A percentile compares a stretch with the other conserved stretches of the same genome.
Conservation (phyloP, 78 protist genomes). For the Emiliania huxleyi region DNA sequence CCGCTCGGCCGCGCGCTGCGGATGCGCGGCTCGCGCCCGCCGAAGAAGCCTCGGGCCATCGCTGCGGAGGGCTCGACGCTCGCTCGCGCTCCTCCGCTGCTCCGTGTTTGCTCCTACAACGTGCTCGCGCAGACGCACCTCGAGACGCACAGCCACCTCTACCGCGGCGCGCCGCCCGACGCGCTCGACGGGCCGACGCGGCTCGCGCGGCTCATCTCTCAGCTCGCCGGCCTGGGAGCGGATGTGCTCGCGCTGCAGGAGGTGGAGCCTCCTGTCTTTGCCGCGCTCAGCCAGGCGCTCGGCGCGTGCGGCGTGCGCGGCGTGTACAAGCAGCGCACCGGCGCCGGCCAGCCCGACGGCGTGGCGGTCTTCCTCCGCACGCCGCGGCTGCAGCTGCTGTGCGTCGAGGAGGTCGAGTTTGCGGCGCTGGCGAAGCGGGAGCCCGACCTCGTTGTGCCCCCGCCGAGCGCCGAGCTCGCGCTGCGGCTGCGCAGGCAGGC, state of each 20-base stretch:
- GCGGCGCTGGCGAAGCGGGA: too few species aligned
- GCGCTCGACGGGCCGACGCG: neutral
- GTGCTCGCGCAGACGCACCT: neutral
- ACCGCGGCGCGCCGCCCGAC: neutral
- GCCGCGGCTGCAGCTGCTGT: neutral
- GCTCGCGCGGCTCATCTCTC: neutral
- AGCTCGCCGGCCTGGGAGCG: neutral
- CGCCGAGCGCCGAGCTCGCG: neutral
- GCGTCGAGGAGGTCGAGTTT: neutral
- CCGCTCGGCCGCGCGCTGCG: too few species aligned
- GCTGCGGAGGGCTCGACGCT: too few species aligned
- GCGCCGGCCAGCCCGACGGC: neutral
- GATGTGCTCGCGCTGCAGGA: neutral
- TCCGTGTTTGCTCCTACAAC: neutral
- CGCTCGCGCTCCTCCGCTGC: too few species aligned
- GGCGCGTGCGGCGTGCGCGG: neutral
- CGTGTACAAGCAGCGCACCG: neutral
- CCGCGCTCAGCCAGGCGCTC: neutral
- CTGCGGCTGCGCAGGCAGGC: neutral
- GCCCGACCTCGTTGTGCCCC: too few species aligned
- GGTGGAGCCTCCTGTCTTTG: neutral
- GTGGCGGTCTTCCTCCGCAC: neutral
- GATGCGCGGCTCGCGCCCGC: too few species aligned
- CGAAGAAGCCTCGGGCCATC: too few species aligned
- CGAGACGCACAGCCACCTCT: neutral